Percentiles rank a stretch among this genome's conserved stretches.
Conservation (phyloP, 2,329 filamentous ascomycete genomes). For the Ceratocystis alfenasii region DNA sequence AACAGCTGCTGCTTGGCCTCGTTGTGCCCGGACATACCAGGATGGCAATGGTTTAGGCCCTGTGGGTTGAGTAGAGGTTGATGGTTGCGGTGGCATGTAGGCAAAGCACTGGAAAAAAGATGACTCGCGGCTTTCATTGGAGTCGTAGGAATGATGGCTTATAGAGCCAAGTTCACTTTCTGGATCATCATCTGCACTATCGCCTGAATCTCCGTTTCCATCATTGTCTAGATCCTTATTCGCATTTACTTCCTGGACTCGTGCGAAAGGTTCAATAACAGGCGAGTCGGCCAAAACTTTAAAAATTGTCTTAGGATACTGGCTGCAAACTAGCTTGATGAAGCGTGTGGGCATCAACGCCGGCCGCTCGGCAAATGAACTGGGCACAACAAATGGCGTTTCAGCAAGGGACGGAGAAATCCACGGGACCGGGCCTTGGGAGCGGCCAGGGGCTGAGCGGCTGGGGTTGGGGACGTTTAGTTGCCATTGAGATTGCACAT, state of each 20-base stretch:
- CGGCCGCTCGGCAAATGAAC: neutral
- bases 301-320: neutral
- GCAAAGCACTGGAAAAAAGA: neutral
- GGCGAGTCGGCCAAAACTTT: too few species aligned
- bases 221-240: too few species aligned
- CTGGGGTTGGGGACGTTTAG: neutral
- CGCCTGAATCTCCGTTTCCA: too few species aligned
- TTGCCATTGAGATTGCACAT: neutral
- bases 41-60: neutral
- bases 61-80: neutral
- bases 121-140: neutral
- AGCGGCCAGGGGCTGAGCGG: neutral
- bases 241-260: too few species aligned
- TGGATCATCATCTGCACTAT: neutral
- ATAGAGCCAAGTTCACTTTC: neutral
- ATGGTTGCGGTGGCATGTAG: neutral
- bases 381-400: neutral
- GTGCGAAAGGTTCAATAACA: too few species aligned
- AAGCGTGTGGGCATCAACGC: neutral
- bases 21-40: too few species aligned
- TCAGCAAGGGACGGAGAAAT: neutral
- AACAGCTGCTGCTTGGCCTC: too few species aligned
- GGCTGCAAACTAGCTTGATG: neutral
- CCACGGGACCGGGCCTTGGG: conserved; percentile 2
- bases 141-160: neutral